Base-by-base conservation (phyloP, 2,329 filamentous ascomycete species). In the Cercospora sojina region DNA sequence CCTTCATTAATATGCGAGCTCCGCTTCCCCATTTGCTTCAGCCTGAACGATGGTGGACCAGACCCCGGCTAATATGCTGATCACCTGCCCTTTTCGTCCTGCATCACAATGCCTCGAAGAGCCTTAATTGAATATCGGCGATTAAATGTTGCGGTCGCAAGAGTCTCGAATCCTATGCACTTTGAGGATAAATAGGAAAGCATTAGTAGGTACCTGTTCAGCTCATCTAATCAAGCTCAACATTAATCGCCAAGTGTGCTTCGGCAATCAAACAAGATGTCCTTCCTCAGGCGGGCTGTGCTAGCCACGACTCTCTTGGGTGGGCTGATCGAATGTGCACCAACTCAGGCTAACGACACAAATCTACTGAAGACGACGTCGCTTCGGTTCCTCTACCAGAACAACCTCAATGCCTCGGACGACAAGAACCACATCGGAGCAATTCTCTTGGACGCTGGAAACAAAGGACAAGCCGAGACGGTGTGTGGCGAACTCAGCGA, bases 351-450 rank as follows among this genome's bases (percentile, higher is more conserved):
- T 27, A 62, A 62, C n/a, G 31, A 32, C 29, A 53, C 43, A 3
- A 25, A 7, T 5, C 5, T 62, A 31, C 43, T 62, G 16, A 38
- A 41, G 18, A 38, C 38, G 16, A 62, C 59, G n/a, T 62, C 59
- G 29, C 43, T 62, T 9, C 59, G 43, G 0, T 75, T 85, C 6
- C 72, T 85, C 8, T 86, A 83, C 66, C 83, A 85, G 71, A 86
- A 86, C 74, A 85, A 85, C 47, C 76, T 86, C 25, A 86, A 86
- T 71, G 78, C 76, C 7, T 82, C 82, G 0, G 84, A 86, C 67
- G 82, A 85, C 74, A 76, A 73, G 27, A 85, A 85, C 67, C 84
- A 86, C 70, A 76, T 83, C 18, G 81, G 83, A 10, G 83, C 83
- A 3, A 80, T 86, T 51, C 74, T 86, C 7, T 75, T 86, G 49